Conservation (phyloP, 1,284 basidiomycete species). For the Agaricales sp. region DNA sequence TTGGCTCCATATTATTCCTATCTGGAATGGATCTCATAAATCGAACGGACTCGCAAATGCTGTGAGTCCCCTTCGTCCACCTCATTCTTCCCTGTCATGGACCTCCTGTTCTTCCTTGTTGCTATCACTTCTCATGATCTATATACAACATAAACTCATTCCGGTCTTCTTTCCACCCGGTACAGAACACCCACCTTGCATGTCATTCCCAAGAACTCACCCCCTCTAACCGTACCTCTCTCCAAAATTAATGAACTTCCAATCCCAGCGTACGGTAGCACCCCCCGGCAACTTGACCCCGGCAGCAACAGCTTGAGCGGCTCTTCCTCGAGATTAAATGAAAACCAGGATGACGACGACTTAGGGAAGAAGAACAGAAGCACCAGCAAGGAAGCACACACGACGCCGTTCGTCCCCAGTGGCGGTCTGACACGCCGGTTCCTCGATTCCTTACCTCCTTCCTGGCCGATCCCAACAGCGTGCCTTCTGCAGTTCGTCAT, state of each 20-base stretch:
- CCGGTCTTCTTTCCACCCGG: slow-evolving; percentile 11
- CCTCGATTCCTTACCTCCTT: background rate
- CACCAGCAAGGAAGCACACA: slow-evolving; percentile 12
- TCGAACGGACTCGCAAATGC: slow-evolving; percentile 66
- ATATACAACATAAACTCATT: background rate
- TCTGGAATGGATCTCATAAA: slow-evolving; percentile 68
- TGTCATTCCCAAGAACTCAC: slow-evolving; percentile 30
- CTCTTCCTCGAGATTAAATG: too few relatives aligned
- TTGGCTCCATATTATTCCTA: slow-evolving; percentile 48
- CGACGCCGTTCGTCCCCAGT: slow-evolving; percentile 59
- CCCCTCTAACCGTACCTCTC: slow-evolving; percentile 27
- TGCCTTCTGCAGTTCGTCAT: slow-evolving; percentile 56
- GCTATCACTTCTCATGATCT: background rate
- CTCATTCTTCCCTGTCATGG: slow-evolving; percentile 1
- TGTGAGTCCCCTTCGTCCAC: slow-evolving; percentile 32
- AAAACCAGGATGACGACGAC: slow-evolving; percentile 8
- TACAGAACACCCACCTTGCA: slow-evolving; percentile 50
- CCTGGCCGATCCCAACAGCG: slow-evolving; percentile 46
- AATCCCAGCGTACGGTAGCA: slow-evolving; percentile 40
- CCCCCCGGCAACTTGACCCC: slow-evolving; percentile 24
- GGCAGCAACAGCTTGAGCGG: too few relatives aligned
- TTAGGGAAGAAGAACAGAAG: background rate
- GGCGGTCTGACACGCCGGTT: slow-evolving; percentile 39
- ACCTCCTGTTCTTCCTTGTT: background rate
- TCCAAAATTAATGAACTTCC: slow-evolving; percentile 29